These are phyloP conservation scores for Ehretia macrophylla DNA, from an alignment of 257 asterid species.

Conservation along the genomic window DNA sequence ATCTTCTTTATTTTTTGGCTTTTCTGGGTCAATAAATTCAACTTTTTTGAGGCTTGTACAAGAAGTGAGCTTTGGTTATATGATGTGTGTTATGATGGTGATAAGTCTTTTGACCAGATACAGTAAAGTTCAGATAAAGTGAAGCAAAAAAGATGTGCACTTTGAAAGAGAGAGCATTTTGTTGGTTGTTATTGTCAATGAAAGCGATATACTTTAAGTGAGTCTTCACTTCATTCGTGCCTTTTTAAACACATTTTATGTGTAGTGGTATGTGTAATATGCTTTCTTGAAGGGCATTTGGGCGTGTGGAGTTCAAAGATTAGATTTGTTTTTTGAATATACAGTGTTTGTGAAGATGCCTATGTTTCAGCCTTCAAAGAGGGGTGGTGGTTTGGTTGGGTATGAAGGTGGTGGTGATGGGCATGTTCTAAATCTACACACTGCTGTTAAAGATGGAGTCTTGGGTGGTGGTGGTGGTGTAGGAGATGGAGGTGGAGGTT, in stretches of 20 bases:
- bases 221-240: constrained; percentile 18
- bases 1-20: constrained; percentile 7
- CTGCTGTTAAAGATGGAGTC: constrained; percentile 61
- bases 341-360: constrained; percentile 32
- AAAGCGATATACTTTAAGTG: constrained; percentile 36
- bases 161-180: constrained; percentile 30
- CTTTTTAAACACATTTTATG: constrained; percentile 19
- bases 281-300: constrained; percentile 26
- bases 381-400: constrained; percentile 28
- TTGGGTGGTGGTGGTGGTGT: constrained; percentile 51
- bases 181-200: constrained; percentile 52
- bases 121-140: constrained; percentile 43
- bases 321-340: background rate
- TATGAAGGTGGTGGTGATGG: constrained; percentile 42
- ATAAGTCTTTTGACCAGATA: constrained; percentile 54
- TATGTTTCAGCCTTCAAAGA: constrained; percentile 39
- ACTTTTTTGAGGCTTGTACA: constrained; percentile 33
- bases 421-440: constrained; percentile 50
- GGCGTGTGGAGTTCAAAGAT: constrained; percentile 14
- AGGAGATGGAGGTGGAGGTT: constrained; percentile 28
- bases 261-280: constrained; percentile 22
- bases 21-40: constrained; percentile 16
- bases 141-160: constrained; percentile 25
- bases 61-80: constrained; percentile 31
- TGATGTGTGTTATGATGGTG: constrained; percentile 41